Percentiles rank a stretch among this genome's conserved stretches.
Conservation (phyloP, 345 rosid genomes). For the Physaria fendleri region DNA sequence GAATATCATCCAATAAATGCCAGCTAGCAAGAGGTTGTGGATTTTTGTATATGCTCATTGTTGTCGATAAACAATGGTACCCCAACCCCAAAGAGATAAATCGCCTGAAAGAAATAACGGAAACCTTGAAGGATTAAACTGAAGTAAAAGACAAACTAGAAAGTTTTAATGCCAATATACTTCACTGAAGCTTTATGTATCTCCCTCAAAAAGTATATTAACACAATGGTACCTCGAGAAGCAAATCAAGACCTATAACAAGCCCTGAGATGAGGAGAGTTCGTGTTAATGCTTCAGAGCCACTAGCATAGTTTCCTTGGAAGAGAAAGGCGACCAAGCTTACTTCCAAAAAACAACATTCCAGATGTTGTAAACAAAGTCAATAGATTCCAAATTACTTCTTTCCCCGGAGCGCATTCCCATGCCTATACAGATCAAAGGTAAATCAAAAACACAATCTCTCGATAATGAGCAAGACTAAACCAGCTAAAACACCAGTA, state of each 20-base stretch:
- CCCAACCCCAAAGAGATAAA: too few relatives aligned
- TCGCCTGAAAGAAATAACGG: too few relatives aligned
- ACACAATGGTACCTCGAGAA: constrained; percentile 63
- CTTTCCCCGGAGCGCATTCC: constrained; percentile 86
- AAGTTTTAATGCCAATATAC: too few relatives aligned
- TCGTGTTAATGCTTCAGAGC: constrained; percentile 72
- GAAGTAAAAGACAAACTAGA: too few relatives aligned
- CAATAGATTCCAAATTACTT: constrained; percentile 73
- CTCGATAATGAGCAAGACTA: neutral
- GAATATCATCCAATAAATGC: too few relatives aligned
- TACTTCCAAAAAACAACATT: constrained; percentile 85
- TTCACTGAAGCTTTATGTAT: too few relatives aligned
- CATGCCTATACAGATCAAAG: constrained; percentile 43
- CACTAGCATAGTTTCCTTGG: constrained; percentile 88
- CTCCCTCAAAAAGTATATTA: neutral
- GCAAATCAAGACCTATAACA: constrained; percentile 72
- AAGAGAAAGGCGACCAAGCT: constrained; percentile 89
- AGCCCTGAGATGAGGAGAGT: constrained; percentile 80
- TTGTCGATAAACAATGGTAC: too few relatives aligned
- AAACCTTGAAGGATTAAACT: too few relatives aligned
- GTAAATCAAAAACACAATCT: neutral
- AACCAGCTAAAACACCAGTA: neutral
- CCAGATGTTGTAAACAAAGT: constrained; percentile 81
- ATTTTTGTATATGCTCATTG: too few relatives aligned
- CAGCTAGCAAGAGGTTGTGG: too few relatives aligned